phyloP scores from a whole-genome alignment of 495 filamentous ascomycete genomes.

The Chaetomium fimeti region DNA sequence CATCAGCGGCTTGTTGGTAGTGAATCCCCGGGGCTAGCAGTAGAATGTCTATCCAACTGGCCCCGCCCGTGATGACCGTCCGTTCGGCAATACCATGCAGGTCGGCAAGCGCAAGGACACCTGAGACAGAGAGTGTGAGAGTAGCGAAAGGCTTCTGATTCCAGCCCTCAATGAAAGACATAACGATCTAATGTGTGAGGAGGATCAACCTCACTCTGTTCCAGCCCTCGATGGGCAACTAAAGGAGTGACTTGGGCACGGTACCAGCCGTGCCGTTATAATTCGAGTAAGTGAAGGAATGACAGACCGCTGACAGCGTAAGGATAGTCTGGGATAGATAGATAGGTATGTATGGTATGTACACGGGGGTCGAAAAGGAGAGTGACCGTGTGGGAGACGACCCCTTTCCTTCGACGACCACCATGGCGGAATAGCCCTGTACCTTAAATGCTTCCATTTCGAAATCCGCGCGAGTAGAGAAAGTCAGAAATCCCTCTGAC shows the following conservation, averaged over 20 bases:
- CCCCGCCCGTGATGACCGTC: conserved; percentile 54
- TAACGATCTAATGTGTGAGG: neutral
- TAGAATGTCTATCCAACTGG: conserved; percentile 52
- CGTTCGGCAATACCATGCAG: conserved; percentile 53
- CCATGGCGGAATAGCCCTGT: too few relatives aligned
- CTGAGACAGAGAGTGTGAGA: conserved; percentile 49
- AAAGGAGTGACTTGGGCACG: neutral
- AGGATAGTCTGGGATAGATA: too few relatives aligned
- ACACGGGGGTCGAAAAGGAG: neutral
- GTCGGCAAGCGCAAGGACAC: conserved; percentile 57
- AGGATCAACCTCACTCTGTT: neutral
- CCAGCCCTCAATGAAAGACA: conserved; percentile 36
- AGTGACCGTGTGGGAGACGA: neutral
- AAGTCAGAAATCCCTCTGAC: neutral
- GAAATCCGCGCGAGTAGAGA: neutral
- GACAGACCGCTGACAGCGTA: too few relatives aligned
- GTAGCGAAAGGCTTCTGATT: conserved; percentile 37
- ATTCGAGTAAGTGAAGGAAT: neutral
- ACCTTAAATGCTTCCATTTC: neutral
- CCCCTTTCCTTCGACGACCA: neutral
- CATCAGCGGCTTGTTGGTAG: conserved; percentile 57
- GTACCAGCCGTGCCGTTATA: conserved; percentile 1
- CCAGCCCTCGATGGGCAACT: neutral
- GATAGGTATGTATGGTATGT: too few relatives aligned
- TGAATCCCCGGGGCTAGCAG: conserved; percentile 60